Percentiles rank a stretch among this genome's conserved stretches.
These are phyloP conservation scores for Leptographium radiaticola DNA, from an alignment of 2,329 filamentous ascomycete genomes.

Conservation along the genomic window DNA sequence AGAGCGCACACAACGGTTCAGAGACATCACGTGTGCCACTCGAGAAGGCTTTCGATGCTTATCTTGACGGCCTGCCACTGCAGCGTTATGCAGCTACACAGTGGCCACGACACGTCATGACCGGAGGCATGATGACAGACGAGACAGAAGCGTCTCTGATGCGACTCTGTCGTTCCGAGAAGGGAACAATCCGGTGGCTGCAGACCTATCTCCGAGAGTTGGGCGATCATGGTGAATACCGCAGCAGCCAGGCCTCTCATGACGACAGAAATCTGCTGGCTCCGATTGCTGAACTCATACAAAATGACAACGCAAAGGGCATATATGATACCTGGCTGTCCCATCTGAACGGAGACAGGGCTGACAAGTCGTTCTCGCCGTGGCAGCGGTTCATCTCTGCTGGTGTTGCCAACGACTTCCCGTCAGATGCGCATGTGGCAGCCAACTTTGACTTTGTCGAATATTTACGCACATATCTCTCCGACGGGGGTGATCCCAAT, in stretches of 20 bases:
- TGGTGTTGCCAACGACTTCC: neutral
- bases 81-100: neutral
- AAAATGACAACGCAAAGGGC: neutral
- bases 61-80: neutral
- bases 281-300: neutral
- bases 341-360: neutral
- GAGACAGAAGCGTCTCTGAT: neutral
- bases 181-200: neutral
- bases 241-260: neutral
- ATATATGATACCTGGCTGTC: neutral
- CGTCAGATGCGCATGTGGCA: neutral
- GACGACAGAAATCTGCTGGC: neutral
- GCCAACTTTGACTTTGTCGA: neutral
- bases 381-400: neutral
- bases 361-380: neutral
- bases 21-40: neutral
- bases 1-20: neutral
- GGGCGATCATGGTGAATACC: neutral
- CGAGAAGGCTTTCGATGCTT: neutral
- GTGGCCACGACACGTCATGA: neutral
- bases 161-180: neutral
- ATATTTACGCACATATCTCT: neutral
- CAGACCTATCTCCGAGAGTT: neutral
- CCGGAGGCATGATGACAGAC: neutral
- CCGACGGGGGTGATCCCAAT: neutral